Base-by-base conservation (phyloP, 2,329 filamentous ascomycete species). In the Phyllosticta citriasiana region DNA sequence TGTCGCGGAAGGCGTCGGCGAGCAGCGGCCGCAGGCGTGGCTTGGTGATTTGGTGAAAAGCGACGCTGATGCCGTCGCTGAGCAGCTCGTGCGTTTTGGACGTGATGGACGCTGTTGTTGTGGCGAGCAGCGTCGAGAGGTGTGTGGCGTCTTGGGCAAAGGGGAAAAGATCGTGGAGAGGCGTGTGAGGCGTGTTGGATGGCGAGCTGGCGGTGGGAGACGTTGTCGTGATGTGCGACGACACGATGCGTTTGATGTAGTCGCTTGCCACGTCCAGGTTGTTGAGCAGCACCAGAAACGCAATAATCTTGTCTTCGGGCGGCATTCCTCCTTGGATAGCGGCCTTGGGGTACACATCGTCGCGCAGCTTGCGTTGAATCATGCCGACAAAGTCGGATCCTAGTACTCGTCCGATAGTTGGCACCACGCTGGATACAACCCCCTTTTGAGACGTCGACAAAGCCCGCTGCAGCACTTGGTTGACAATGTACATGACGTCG, bases 401-500 rank as follows among this genome's bases (percentile, higher is more conserved):
- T 3, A 99, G 82, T 0, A 99, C 87, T 35, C 91, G 84, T 19
- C 88, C 84, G 4, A 97, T 80, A 0, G 86, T 88, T 2, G 91
- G 88, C 26, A 97, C 77, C 6, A 96, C 88, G 61, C 84, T 89
- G 52, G 84, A 84, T 24, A 96, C 83, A 3, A 96, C 86, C 19
- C 87, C 82, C 66, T 86, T 81, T 71, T 97, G 92, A 2, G 89
- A 90, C 0, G 95, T 97, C 0, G 89, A 88, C 24, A 97, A 79
- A 0, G 91, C 89, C 65, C 93, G 87, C 65, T 95, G 88, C 7
- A 97, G 80, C 35, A 97, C 88, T 57, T 93, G 88, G 71, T 95
- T 96, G 71, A 96, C 89, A 67, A 99, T 97, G 75, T 97, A 99
- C 93, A 99, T 97, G 70, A 97, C 91, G 76, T 97, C 94, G 77